phyloP scores from a whole-genome alignment of 345 rosid genomes.

The Eucalyptus cloeziana region DNA sequence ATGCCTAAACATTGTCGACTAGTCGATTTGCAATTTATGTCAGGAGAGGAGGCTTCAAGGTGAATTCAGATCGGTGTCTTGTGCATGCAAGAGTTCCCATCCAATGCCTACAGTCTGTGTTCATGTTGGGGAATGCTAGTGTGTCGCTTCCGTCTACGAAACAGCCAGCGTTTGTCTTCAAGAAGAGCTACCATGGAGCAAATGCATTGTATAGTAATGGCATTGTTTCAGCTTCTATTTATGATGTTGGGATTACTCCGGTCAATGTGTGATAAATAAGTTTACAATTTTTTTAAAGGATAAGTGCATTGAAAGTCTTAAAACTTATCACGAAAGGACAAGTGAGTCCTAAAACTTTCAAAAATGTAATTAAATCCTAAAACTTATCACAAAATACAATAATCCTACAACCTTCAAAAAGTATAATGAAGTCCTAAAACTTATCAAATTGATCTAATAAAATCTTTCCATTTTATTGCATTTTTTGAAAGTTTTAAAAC shows the following conservation, averaged over 20 bases:
- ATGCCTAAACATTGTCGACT: neutral
- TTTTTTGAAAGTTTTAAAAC: too few species aligned
- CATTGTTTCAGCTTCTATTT: neutral
- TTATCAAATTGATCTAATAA: too few species aligned
- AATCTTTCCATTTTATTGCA: fast-evolving
- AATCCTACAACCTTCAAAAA: too few species aligned
- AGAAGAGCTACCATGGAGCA: neutral
- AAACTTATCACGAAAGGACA: fast-evolving
- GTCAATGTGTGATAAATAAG: neutral
- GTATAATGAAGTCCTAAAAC: fast-evolving
- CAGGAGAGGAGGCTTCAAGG: neutral
- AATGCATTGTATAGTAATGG: neutral
- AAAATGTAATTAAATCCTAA: too few species aligned
- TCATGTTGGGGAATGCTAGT: neutral
- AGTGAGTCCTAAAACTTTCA: fast-evolving
- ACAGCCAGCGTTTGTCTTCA: neutral
- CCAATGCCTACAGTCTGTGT: neutral
- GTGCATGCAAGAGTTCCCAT: neutral
- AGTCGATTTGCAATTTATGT: neutral
- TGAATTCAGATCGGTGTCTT: neutral
- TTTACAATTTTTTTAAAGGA: too few species aligned
- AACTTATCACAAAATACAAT: too few species aligned
- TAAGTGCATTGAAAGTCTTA: too few species aligned
- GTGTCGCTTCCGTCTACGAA: neutral
- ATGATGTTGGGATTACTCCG: neutral